Evolutionary conservation across 2,329 filamentous ascomycete genomes (phyloP).

Genomic region (Fusarium succisae): DNA sequence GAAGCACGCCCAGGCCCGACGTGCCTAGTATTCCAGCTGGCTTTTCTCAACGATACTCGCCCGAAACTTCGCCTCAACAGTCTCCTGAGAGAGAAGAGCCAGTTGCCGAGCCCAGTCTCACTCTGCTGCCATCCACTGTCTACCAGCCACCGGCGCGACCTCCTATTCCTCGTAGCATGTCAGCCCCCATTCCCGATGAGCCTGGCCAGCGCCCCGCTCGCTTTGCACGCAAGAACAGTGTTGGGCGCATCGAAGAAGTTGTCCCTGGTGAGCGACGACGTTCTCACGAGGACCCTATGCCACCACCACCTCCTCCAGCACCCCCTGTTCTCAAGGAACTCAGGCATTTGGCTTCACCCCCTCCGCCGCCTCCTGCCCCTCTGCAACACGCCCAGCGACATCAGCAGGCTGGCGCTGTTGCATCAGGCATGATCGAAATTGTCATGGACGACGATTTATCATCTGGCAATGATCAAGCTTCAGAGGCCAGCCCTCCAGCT

Average conservation of each 20-base stretch:
- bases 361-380: slow-evolving; percentile 69
- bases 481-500: slow-evolving; percentile 37
- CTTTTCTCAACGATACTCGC: slow-evolving; percentile 56
- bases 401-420: slow-evolving; percentile 56
- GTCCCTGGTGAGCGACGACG: slow-evolving; percentile 52
- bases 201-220: slow-evolving; percentile 42
- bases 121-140: slow-evolving; percentile 66
- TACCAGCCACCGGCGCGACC: slow-evolving; percentile 64
- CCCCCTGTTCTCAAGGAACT: slow-evolving; percentile 69
- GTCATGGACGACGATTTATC: slow-evolving; percentile 70
- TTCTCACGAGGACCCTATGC: slow-evolving; percentile 61
- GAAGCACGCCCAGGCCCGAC: slow-evolving; percentile 58
- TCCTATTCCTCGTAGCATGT: slow-evolving; percentile 68
- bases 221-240: slow-evolving; percentile 49
- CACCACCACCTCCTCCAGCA: slow-evolving; percentile 61
- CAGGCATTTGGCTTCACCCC: slow-evolving; percentile 68
- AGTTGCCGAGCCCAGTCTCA: slow-evolving; percentile 47
- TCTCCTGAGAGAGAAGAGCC: slow-evolving; percentile 47
- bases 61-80: slow-evolving; percentile 49
- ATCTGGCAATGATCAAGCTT: slow-evolving; percentile 31
- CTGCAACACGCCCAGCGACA: slow-evolving; percentile 56
- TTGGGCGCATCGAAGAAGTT: slow-evolving; percentile 59
- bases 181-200: slow-evolving; percentile 60
- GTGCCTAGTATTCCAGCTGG: slow-evolving; percentile 62
- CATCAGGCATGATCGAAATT: slow-evolving; percentile 70